Conservation (phyloP, 805 yeast genomes). For the Maudiozyma turicensis region DNA sequence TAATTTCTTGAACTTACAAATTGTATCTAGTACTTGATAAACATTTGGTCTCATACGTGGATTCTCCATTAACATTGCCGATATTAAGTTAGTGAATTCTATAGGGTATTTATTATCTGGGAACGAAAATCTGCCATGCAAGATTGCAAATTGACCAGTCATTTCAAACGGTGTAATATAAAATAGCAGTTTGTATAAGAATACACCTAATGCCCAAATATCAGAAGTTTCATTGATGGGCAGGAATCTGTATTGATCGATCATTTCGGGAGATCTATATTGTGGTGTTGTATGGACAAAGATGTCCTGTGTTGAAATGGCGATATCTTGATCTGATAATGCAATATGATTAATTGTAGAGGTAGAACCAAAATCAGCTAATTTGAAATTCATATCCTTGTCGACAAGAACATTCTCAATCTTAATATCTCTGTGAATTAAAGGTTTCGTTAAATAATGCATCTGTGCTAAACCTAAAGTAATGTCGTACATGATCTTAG, state of each 20-base stretch:
- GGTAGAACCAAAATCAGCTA: slow-evolving; percentile 92
- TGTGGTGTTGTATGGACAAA: slow-evolving; percentile 92
- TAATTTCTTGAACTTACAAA: slow-evolving; percentile 51
- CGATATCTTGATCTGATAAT: slow-evolving; percentile 68
- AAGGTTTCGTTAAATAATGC: slow-evolving; percentile 60
- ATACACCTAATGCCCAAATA: slow-evolving; percentile 94
- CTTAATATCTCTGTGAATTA: slow-evolving; percentile 88
- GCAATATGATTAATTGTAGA: slow-evolving; percentile 41
- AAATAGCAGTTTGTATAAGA: slow-evolving; percentile 80
- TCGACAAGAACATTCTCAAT: slow-evolving; percentile 89
- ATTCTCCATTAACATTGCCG: slow-evolving; percentile 72
- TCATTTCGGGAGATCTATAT: slow-evolving; percentile 93
- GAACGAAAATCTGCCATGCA: slow-evolving; percentile 74
- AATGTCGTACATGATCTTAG: slow-evolving; percentile 76
- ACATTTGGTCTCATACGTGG: slow-evolving; percentile 80
- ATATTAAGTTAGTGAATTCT: slow-evolving; percentile 62
- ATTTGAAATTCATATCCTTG: slow-evolving; percentile 55
- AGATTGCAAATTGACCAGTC: slow-evolving; percentile 74
- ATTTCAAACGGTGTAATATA: slow-evolving; percentile 90
- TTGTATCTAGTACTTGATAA: slow-evolving; percentile 60
- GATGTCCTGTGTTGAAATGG: slow-evolving; percentile 71
- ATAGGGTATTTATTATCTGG: slow-evolving; percentile 68
- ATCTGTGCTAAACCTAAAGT: slow-evolving; percentile 71
- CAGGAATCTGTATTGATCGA: slow-evolving; percentile 69
- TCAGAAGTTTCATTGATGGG: slow-evolving; percentile 90